Evolutionary conservation across 2,329 filamentous ascomycete species (phyloP), one percentile per base, ranked within the genome.

Genomic region (Mariannaea sp.): DNA sequence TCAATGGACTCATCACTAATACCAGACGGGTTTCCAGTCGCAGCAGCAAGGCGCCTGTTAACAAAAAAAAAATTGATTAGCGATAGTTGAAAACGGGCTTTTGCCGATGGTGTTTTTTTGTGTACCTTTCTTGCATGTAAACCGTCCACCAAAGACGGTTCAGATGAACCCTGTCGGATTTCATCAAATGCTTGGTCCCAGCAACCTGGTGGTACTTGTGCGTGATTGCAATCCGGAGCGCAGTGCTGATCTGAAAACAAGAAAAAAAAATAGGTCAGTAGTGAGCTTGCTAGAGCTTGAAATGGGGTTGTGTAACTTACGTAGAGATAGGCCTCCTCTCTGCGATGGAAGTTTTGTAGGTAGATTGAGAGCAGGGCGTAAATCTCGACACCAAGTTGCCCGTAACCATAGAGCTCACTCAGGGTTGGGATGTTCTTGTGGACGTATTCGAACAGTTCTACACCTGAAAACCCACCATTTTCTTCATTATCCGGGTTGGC

Each of bases 171-270:
- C 58, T 60, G 22, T 65, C 62, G 5, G 62, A 65, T 35, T 65
- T 63, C 57, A 65, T 65, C 24, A 65, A 27, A 13, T 65, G 62
- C 19, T 60, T 57, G 3, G 62, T 65, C 29, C 62, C 62, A 7
- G 62, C 65, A 13, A 65, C 57, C 33, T 66, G 62, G 19, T 68
- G 65, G 29, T 68, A 68, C 7, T 58, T 67, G 49, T 68, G 66
- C 1, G 66, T 60, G 5, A 68, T 57, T 38, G 66, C 65, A 1
- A 68, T 45, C 3, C 62, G 57, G 50, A 68, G 55, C 2, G 66
- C 64, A 36, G 63, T 68, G 45, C 66, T 68, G 1, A 66, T 67
- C 65, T 68, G 7, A 2, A 13, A 0, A 3, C 1, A 5, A 0
- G n/a, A 2, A 5, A n/a, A n/a, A n/a, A n/a, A n/a, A n/a, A n/a